phyloP scores from a whole-genome alignment of 352 stramenopile species.

The Globisporangium acanthophoron region DNA sequence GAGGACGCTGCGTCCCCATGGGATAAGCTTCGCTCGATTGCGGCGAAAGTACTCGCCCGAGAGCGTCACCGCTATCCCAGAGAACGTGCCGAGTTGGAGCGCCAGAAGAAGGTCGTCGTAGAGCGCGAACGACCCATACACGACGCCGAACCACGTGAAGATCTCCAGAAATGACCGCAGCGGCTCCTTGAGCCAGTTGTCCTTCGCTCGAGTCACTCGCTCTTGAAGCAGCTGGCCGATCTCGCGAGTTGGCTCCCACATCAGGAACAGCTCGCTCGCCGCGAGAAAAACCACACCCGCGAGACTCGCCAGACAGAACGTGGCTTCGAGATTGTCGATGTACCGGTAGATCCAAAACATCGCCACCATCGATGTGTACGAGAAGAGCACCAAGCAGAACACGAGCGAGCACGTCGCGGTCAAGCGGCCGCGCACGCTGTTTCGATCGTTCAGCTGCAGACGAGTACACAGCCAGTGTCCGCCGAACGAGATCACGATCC shows the following conservation, averaged over 20 bases:
- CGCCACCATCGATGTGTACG: constrained; percentile 62
- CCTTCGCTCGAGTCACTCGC: constrained; percentile 65
- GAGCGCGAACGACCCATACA: constrained; percentile 73
- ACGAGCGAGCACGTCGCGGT: constrained; percentile 71
- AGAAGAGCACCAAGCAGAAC: constrained; percentile 69
- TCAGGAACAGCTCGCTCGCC: constrained; percentile 73
- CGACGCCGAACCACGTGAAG: constrained; percentile 79
- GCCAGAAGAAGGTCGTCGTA: constrained; percentile 77
- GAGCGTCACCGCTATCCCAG: constrained; percentile 71
- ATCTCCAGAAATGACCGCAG: constrained; percentile 78
- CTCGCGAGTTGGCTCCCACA: constrained; percentile 74
- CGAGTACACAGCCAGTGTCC: constrained; percentile 63
- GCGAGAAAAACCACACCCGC: constrained; percentile 77
- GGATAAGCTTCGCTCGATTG: constrained; percentile 51
- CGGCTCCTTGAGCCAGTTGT: constrained; percentile 73
- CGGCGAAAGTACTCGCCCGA: constrained; percentile 73
- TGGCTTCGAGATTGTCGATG: constrained; percentile 81
- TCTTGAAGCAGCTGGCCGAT: constrained; percentile 69
- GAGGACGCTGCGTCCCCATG: constrained; percentile 25
- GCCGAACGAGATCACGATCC: constrained; percentile 69
- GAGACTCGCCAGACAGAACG: constrained; percentile 75
- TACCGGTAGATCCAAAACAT: constrained; percentile 81
- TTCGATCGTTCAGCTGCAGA: constrained; percentile 51
- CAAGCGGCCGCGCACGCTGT: constrained; percentile 44
- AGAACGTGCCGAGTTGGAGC: constrained; percentile 79